phyloP scores from a whole-genome alignment of 495 filamentous ascomycete genomes.

The Penicillium fimorum region DNA sequence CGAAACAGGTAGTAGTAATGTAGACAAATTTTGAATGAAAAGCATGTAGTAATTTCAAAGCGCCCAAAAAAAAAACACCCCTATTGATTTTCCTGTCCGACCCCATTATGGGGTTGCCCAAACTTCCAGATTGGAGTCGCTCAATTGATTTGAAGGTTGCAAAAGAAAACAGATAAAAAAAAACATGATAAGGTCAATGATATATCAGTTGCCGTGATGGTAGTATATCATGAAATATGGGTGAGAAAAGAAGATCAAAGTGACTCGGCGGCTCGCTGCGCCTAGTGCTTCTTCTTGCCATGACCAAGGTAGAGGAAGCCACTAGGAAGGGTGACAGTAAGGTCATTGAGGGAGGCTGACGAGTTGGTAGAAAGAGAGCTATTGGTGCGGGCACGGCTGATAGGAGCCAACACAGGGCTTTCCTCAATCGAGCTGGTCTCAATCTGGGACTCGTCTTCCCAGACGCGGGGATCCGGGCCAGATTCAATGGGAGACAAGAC shows the following conservation, averaged over 20 bases:
- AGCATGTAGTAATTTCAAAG: constrained; percentile 14
- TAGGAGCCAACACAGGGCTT: constrained; percentile 8
- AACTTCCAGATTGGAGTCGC: constrained; percentile 8
- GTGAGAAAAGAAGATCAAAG: constrained; percentile 12
- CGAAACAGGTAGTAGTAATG: constrained; percentile 7
- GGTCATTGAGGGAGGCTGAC: constrained; percentile 20
- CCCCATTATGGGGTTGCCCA: background rate
- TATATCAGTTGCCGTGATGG: constrained; percentile 21
- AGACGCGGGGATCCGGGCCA: constrained; percentile 29
- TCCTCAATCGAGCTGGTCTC: constrained; percentile 16
- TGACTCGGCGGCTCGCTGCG: constrained; percentile 6
- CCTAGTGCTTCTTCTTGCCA: constrained; percentile 16
- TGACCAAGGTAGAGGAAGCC: constrained; percentile 38
- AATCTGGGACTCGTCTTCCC: constrained; percentile 25
- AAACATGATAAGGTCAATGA: constrained; percentile 5
- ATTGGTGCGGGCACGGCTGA: constrained; percentile 22
- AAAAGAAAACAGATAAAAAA: constrained; percentile 10
- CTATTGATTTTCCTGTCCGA: constrained; percentile 5
- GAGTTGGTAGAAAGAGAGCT: constrained; percentile 28
- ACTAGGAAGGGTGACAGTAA: constrained; percentile 19
- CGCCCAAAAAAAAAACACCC: constrained; percentile 19
- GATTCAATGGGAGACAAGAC: constrained; percentile 40
- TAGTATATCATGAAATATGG: constrained; percentile 18
- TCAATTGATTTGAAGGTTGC: constrained; percentile 11
- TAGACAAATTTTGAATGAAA: constrained; percentile 7